A percentile compares a stretch with the other conserved stretches of the same genome.
phyloP scores from a whole-genome alignment of 2,329 filamentous ascomycete genomes.

The Xylariales sp. region DNA sequence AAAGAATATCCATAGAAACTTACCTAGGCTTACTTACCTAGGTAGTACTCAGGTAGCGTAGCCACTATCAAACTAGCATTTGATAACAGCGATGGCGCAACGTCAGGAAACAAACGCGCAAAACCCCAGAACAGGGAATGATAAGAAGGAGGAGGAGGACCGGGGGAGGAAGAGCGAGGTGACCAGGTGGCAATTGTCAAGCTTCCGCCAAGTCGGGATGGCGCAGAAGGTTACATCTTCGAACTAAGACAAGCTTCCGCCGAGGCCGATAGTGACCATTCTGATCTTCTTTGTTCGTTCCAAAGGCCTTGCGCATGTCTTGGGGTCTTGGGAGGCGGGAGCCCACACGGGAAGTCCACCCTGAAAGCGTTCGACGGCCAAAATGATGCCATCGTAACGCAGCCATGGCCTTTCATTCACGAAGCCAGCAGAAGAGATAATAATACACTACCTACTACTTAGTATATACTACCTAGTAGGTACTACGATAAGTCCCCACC shows the following conservation, averaged over 20 bases:
- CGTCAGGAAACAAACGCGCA: no score
- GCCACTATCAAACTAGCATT: not conserved
- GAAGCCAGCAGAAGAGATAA: not conserved
- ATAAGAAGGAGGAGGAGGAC: not conserved
- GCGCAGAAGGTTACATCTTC: conserved; percentile 17
- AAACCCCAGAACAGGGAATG: not conserved
- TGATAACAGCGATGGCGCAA: not conserved
- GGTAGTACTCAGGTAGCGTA: not conserved
- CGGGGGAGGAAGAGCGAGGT: no score
- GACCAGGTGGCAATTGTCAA: conserved; percentile 32
- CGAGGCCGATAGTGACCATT: conserved; percentile 7
- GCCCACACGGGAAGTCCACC: not conserved
- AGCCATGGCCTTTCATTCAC: conserved; percentile 6
- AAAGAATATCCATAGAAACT: conserved; percentile 28
- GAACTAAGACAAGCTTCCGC: conserved; percentile 33
- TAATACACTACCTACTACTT: no score
- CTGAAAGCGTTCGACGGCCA: not conserved
- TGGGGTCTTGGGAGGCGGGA: conserved; percentile 13
- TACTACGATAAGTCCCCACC: conserved; percentile 11
- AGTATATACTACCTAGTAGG: no score
- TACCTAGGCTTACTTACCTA: not conserved
- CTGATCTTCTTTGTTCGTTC: not conserved
- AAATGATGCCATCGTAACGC: conserved; percentile 12
- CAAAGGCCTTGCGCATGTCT: conserved; percentile 10
- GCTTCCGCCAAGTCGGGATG: conserved; percentile 39